Evolutionary conservation across 768 basidiomycete genomes (phyloP).

Genomic region (Plicaturopsis crispa): DNA sequence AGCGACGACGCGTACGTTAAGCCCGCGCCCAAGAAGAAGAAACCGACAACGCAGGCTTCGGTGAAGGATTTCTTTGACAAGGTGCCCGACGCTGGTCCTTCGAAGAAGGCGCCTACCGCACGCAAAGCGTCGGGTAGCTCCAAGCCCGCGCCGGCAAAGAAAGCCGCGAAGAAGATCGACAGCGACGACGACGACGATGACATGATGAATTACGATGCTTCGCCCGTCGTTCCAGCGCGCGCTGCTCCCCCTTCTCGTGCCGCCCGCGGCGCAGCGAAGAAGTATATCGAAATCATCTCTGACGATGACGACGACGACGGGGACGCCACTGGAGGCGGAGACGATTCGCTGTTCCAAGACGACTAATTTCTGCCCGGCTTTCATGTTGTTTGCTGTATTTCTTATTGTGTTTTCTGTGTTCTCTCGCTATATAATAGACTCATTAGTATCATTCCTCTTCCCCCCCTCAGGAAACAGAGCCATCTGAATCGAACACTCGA

Average conservation of each 20-base stretch:
- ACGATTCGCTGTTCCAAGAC: conserved; percentile 40
- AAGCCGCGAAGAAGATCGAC: conserved; percentile 31
- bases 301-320: conserved; percentile 41
- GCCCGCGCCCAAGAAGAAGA: conserved; percentile 49
- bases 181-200: conserved; percentile 41
- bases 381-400: too few species aligned
- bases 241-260: conserved; percentile 37
- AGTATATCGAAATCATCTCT: conserved; percentile 55
- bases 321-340: too few species aligned
- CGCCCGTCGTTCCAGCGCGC: conserved; percentile 34
- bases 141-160: conserved; percentile 53
- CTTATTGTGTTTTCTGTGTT: too few species aligned
- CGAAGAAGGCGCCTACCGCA: conserved; percentile 28
- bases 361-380: too few species aligned
- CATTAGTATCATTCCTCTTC: too few species aligned
- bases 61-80: conserved; percentile 61
- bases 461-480: too few species aligned
- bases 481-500: too few species aligned
- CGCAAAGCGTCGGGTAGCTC: conserved; percentile 54
- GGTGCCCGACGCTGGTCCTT: conserved; percentile 18
- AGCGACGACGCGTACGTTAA: conserved; percentile 32
- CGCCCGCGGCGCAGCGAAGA: conserved; percentile 43
- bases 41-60: conserved; percentile 24
- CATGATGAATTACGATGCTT: conserved; percentile 32
- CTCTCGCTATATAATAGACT: too few species aligned